Evolutionary conservation across 2,329 filamentous ascomycete genomes (phyloP), one percentile per base, ranked within the genome.

Genomic region (Fusarium proliferatum): DNA sequence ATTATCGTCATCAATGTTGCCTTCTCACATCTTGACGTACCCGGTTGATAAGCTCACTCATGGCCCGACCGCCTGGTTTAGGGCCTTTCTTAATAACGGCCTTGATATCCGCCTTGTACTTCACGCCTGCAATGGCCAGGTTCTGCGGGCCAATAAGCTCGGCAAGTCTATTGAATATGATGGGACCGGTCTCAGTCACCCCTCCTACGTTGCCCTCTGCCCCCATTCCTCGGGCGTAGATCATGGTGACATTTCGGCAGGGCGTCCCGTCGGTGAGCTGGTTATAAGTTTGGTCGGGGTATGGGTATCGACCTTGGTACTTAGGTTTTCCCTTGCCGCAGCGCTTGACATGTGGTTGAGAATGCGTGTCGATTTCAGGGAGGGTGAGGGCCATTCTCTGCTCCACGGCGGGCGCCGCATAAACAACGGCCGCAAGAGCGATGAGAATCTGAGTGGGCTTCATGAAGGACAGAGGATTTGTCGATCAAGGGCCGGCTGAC

Each of bases 201-300:
- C 28, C 16, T 39, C 62, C 62, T 16, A 64, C 62, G 26, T 64
- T 64, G 8, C 62, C 62, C 19, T 30, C 21, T 6, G 39, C 39
- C 3, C 39, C 38, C 15, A 46, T 55, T 17, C 62, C 62, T 64
- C 59, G 34, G 8, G 62, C 62, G 19, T 34, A 64, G 17, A 64
- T 64, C 9, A 64, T 6, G 2, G 62, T 64, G 15, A 64, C 46
- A 9, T 46, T 28, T 6, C 62, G 62, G n/a, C 62, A 64, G 16
- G 59, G 59, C 6, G 59, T 64, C 15, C 62, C 62, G 12, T 64
- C 59, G 9, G 46, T 52, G 5, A 64, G 46, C 26, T 64, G 39
- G 7, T 64, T 64, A 34, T 64, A 64, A 11, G 33, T 46, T 2
- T 23, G 11, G 16, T 51, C 33, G 11, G 11, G 5, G n/a, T 34